Conservation (phyloP, 2,329 filamentous ascomycete genomes). For the Fusarium cicatricum region DNA sequence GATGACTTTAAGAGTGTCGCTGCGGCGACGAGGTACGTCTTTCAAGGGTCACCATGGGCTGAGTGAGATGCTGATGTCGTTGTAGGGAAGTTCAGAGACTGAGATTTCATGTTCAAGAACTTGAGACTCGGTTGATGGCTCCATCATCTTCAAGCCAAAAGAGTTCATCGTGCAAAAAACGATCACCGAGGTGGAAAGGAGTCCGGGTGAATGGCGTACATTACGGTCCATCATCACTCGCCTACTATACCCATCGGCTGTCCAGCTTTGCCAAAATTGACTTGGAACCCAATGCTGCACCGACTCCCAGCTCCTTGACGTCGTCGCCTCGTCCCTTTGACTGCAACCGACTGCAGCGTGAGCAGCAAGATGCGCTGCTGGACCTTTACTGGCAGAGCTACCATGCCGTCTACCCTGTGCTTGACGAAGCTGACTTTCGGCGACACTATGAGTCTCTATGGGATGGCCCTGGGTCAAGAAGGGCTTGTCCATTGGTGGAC, state of each 20-base stretch:
- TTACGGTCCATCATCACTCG: slow-evolving; percentile 37
- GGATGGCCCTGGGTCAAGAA: slow-evolving; percentile 40
- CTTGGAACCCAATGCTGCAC: background rate
- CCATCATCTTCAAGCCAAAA: background rate
- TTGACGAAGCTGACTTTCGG: slow-evolving; percentile 36
- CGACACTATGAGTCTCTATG: slow-evolving; percentile 38
- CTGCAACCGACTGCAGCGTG: slow-evolving; percentile 42
- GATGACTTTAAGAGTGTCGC: slow-evolving; percentile 40
- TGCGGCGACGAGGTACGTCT: slow-evolving; percentile 35
- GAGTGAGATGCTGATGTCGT: slow-evolving; percentile 1
- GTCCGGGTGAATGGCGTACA: slow-evolving; percentile 8
- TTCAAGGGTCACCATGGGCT: too few relatives aligned
- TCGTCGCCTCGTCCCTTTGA: background rate
- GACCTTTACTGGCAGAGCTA: slow-evolving; percentile 58
- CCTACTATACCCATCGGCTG: slow-evolving; percentile 35
- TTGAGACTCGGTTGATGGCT: slow-evolving; percentile 27
- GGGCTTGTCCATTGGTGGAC: slow-evolving; percentile 59
- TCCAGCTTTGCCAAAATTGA: slow-evolving; percentile 23
- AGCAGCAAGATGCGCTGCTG: slow-evolving; percentile 58
- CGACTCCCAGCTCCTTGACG: background rate
- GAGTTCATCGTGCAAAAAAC: background rate
- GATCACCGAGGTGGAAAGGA: slow-evolving; percentile 19
- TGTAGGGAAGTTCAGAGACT: slow-evolving; percentile 38
- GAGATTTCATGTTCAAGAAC: slow-evolving; percentile 30
- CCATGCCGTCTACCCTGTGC: slow-evolving; percentile 51